Evolutionary conservation across 2,329 filamentous ascomycete species (phyloP).

Genomic region (Fusarium miscanthi): DNA sequence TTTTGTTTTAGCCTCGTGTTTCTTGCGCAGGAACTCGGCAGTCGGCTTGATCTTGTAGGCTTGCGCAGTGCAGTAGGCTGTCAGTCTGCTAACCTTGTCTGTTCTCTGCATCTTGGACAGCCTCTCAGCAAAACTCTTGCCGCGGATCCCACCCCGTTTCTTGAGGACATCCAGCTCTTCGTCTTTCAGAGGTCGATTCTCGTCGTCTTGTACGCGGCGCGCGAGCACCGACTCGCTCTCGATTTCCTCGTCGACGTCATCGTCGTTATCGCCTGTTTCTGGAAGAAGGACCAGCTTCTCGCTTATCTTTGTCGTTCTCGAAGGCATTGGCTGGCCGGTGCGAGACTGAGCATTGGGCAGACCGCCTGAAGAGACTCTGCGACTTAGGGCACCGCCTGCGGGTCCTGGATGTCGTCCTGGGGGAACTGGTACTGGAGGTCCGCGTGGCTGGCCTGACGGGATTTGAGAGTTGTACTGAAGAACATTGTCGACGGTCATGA

Average conservation of each 20-base stretch:
- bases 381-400: constrained; percentile 25
- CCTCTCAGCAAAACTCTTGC: constrained; percentile 95
- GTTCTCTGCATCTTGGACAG: constrained; percentile 88
- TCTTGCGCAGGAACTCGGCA: constrained; percentile 87
- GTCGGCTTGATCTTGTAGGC: constrained; percentile 89
- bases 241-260: constrained; percentile 67
- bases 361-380: constrained; percentile 51
- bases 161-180: constrained; percentile 74
- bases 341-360: constrained; percentile 56
- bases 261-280: constrained; percentile 75
- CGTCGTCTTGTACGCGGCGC: constrained; percentile 63
- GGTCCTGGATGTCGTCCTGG: constrained; percentile 37
- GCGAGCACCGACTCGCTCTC: constrained; percentile 56
- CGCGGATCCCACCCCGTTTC: constrained; percentile 69
- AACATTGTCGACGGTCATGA: constrained; percentile 93
- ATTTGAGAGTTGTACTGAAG: constrained; percentile 95
- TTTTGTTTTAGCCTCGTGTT: constrained; percentile 92
- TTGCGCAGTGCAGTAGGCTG: constrained; percentile 96
- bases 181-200: constrained; percentile 72
- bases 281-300: constrained; percentile 97
- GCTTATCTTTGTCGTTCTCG: constrained; percentile 91
- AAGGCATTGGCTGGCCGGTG: constrained; percentile 73
- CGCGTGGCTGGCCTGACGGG: constrained; percentile 89
- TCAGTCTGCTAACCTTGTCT: constrained; percentile 89
- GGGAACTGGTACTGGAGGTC: constrained; percentile 67